Conservation (phyloP, 129 eudicot genomes). For the Flaveria sonorensis region DNA sequence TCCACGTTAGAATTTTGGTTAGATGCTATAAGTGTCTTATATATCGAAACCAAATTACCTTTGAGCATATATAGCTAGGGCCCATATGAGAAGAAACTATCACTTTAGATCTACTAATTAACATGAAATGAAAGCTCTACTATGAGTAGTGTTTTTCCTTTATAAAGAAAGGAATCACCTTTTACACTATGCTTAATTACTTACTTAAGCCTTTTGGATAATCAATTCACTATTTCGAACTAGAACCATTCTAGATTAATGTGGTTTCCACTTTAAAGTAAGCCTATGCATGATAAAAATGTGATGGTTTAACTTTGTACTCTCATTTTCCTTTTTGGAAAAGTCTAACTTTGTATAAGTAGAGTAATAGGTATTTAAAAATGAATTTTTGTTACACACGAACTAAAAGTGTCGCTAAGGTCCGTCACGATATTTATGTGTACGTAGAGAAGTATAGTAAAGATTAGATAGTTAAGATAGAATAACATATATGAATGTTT, state of each 20-base stretch:
- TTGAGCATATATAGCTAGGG: constrained; percentile 20
- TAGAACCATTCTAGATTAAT: constrained; percentile 25
- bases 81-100: constrained; percentile 20
- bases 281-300: background rate
- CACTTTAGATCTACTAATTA: constrained; percentile 21
- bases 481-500: too few species aligned
- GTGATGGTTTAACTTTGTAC: constrained; percentile 12
- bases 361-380: background rate
- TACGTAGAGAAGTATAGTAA: too few species aligned
- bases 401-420: too few species aligned
- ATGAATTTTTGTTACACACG: too few species aligned
- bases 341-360: background rate
- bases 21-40: constrained; percentile 13
- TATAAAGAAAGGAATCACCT: constrained; percentile 37
- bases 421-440: too few species aligned
- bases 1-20: constrained; percentile 8
- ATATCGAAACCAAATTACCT: constrained; percentile 18
- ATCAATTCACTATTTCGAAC: constrained; percentile 17
- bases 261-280: constrained; percentile 19
- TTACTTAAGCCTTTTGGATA: constrained; percentile 26
- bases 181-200: constrained; percentile 35
- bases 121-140: constrained; percentile 32
- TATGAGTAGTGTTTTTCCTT: constrained; percentile 32
- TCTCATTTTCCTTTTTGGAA: constrained; percentile 1
- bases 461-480: too few species aligned